Evolutionary conservation across 2,329 filamentous ascomycete genomes (phyloP).

Genomic region (Tolypocladium endophyticum): DNA sequence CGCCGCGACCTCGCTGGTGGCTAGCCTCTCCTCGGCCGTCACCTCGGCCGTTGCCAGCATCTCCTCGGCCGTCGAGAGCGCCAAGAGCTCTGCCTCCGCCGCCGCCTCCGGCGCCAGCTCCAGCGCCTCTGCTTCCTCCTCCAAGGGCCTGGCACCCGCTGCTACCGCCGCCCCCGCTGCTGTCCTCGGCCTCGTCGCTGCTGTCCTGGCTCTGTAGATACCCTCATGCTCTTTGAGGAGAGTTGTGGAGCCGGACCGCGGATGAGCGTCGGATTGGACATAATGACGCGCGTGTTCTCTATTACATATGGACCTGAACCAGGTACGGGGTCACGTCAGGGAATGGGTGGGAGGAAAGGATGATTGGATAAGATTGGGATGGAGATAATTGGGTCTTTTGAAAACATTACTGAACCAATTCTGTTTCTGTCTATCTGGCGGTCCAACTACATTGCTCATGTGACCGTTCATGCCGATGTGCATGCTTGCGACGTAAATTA

Average conservation of each 20-base stretch:
- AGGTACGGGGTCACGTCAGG: neutral
- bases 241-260: neutral
- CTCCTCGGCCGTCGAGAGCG: conserved; percentile 21
- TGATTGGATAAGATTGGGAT: neutral
- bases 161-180: conserved; percentile 22
- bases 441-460: neutral
- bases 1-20: conserved; percentile 9
- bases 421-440: neutral
- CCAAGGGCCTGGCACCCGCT: conserved; percentile 8
- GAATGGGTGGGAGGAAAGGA: neutral
- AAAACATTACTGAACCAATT: neutral
- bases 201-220: conserved; percentile 38
- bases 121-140: conserved; percentile 11
- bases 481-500: no score
- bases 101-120: conserved; percentile 6
- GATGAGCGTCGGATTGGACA: neutral
- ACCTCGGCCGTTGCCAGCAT: conserved; percentile 16
- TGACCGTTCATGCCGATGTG: no score
- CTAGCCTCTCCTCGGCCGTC: conserved; percentile 22
- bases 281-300: neutral
- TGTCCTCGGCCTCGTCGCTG: conserved; percentile 36
- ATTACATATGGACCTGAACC: neutral
- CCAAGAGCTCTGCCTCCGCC: conserved; percentile 16
- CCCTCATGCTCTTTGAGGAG: neutral
- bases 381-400: neutral